A percentile compares a stretch with the other conserved stretches of the same genome.
phyloP scores from a whole-genome alignment of 371 early-diverging fungal genomes.

The Mucor plumbeus region DNA sequence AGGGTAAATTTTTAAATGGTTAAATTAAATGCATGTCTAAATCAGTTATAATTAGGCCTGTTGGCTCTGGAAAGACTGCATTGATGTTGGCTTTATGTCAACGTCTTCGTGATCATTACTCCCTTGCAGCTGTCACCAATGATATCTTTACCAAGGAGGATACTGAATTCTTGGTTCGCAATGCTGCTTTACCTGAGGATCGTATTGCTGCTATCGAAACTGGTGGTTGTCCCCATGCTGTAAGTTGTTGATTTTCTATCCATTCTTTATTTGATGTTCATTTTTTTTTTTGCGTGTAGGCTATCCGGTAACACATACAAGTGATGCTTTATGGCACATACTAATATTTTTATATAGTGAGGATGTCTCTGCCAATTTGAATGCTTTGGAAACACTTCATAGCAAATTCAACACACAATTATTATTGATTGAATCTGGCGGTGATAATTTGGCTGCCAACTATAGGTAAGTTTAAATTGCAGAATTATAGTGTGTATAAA shows the following conservation, averaged over 20 bases:
- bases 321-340: background rate
- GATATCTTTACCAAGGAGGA: constrained; percentile 92
- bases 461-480: constrained; percentile 57
- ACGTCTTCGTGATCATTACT: constrained; percentile 75
- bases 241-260: constrained; percentile 25
- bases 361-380: constrained; percentile 94
- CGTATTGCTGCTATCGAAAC: constrained; percentile 93
- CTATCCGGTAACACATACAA: constrained; percentile 47
- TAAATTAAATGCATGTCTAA: background rate
- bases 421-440: constrained; percentile 90
- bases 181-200: constrained; percentile 86
- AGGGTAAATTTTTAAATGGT: constrained; percentile 60
- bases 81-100: constrained; percentile 91
- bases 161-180: constrained; percentile 88
- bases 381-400: constrained; percentile 88
- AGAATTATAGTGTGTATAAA: background rate
- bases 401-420: constrained; percentile 82
- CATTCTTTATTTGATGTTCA: background rate
- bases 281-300: constrained; percentile 28
- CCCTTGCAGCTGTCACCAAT: constrained; percentile 87
- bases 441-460: constrained; percentile 94
- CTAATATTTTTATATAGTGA: constrained; percentile 59
- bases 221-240: constrained; percentile 96
- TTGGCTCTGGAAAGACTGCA: constrained; percentile 95
- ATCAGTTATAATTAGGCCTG: constrained; percentile 62